phyloP scores from a whole-genome alignment of 1,139 yeast genomes.

The Geotrichum bryndzae region DNA sequence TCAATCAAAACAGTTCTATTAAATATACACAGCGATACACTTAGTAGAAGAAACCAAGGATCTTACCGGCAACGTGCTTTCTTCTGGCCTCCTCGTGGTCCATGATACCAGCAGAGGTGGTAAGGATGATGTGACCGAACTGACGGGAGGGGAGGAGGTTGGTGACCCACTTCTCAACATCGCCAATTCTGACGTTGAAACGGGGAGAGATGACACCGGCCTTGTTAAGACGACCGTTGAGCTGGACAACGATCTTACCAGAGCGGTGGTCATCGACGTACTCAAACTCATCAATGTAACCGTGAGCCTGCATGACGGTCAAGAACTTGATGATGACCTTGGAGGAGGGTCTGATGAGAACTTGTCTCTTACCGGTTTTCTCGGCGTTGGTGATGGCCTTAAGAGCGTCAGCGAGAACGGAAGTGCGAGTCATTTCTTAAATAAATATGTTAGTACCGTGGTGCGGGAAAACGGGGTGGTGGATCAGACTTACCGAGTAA shows the following conservation, averaged over 20 bases:
- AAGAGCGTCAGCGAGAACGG: slow-evolving; percentile 98
- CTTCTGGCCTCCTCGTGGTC: slow-evolving; percentile 99
- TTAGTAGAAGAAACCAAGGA: slow-evolving; percentile 92
- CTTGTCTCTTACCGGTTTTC: slow-evolving; percentile 99
- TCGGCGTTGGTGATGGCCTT: slow-evolving; percentile 99
- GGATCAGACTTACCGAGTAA: slow-evolving; percentile 13
- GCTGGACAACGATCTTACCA: slow-evolving; percentile 93
- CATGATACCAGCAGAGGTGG: slow-evolving; percentile 99
- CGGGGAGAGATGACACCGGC: slow-evolving; percentile 98
- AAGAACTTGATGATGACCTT: slow-evolving; percentile 96
- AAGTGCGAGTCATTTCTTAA: slow-evolving; percentile 86
- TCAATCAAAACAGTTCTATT: slow-evolving; percentile 1
- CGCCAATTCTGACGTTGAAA: slow-evolving; percentile 89
- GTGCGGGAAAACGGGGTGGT: background rate
- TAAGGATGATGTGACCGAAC: slow-evolving; percentile 92
- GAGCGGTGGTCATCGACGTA: slow-evolving; percentile 99
- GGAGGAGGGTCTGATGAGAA: slow-evolving; percentile 96
- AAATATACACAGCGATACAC: slow-evolving; percentile 9
- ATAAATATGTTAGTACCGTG: background rate
- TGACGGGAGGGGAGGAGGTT: slow-evolving; percentile 98
- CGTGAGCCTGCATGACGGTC: slow-evolving; percentile 97
- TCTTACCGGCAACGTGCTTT: slow-evolving; percentile 98
- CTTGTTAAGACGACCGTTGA: slow-evolving; percentile 97
- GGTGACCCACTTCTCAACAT: slow-evolving; percentile 96
- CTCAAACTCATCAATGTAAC: slow-evolving; percentile 99